phyloP scores from a whole-genome alignment of 1,139 yeast genomes.

The Yamadazyma oceani region DNA sequence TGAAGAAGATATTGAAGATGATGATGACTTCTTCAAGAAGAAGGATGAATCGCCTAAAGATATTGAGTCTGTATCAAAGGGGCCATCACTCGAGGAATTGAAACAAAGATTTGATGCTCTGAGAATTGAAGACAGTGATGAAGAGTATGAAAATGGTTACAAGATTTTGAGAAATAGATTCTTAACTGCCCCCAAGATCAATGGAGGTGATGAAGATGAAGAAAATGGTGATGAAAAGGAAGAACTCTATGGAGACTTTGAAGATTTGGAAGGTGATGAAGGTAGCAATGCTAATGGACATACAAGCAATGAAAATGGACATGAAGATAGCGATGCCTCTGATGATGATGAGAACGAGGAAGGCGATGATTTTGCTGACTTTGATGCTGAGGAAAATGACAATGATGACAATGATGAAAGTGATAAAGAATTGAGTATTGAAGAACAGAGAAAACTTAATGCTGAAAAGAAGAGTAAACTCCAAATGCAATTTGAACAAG shows the following conservation, averaged over 20 bases:
- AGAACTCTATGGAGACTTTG: slow-evolving; percentile 75
- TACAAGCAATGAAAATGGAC: slow-evolving; percentile 37
- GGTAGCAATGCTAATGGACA: no score
- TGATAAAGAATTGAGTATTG: slow-evolving; percentile 51
- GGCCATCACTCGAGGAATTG: slow-evolving; percentile 49
- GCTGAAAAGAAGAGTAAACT: slow-evolving; percentile 89
- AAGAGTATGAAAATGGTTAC: slow-evolving; percentile 48
- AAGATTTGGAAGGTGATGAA: slow-evolving; percentile 63
- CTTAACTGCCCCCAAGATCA: slow-evolving; percentile 62
- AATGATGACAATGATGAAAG: slow-evolving; percentile 42
- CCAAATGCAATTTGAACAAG: slow-evolving; percentile 87
- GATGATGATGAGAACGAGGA: slow-evolving; percentile 28
- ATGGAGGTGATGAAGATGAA: slow-evolving; percentile 35
- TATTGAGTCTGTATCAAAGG: no score
- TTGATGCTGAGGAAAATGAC: slow-evolving; percentile 59
- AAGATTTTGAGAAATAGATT: slow-evolving; percentile 56
- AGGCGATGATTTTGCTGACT: slow-evolving; percentile 36
- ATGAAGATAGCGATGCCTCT: slow-evolving; percentile 27
- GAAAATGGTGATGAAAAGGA: slow-evolving; percentile 43
- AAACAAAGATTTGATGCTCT: slow-evolving; percentile 52
- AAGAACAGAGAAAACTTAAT: slow-evolving; percentile 72
- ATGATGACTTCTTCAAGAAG: slow-evolving; percentile 63
- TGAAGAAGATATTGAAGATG: slow-evolving; percentile 48
- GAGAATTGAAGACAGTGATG: slow-evolving; percentile 33
- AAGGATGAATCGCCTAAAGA: slow-evolving; percentile 34